Evolutionary conservation across 257 asterid genomes (phyloP).

Genomic region (Plantago elongata): DNA sequence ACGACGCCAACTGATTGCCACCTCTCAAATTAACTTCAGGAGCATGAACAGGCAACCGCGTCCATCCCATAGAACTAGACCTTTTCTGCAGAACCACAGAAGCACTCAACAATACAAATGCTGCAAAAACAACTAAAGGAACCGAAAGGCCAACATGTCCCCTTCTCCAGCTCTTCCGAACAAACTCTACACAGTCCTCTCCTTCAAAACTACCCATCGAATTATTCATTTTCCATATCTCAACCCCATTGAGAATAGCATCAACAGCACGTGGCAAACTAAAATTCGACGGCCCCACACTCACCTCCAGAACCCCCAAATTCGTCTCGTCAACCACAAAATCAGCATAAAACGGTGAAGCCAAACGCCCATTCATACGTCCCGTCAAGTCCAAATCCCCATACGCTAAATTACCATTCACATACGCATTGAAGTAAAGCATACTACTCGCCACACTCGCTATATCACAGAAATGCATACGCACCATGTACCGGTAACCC

Average conservation of each 20-base stretch:
- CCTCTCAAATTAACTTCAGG: slow-evolving; percentile 47
- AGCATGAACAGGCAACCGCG: slow-evolving; percentile 64
- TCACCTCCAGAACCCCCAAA: slow-evolving; percentile 40
- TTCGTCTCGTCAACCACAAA: slow-evolving; percentile 46
- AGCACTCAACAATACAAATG: slow-evolving; percentile 48
- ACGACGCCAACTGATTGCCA: slow-evolving; percentile 31
- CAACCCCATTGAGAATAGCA: slow-evolving; percentile 84
- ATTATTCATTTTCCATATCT: slow-evolving; percentile 75
- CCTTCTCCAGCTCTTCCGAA: slow-evolving; percentile 57
- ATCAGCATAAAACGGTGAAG: slow-evolving; percentile 93
- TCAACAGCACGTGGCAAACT: slow-evolving; percentile 63
- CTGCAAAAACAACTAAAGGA: slow-evolving; percentile 45
- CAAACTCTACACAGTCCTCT: slow-evolving; percentile 44
- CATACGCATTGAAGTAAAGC: slow-evolving; percentile 79
- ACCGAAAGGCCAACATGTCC: slow-evolving; percentile 32
- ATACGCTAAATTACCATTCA: slow-evolving; percentile 69
- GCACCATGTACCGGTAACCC: slow-evolving; percentile 59
- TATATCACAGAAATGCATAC: slow-evolving; percentile 91
- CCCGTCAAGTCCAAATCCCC: slow-evolving; percentile 63
- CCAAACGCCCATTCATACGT: slow-evolving; percentile 45
- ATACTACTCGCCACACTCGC: slow-evolving; percentile 50
- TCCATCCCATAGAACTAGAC: slow-evolving; percentile 45
- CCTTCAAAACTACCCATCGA: slow-evolving; percentile 72
- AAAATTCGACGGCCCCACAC: slow-evolving; percentile 72
- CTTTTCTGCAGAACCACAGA: slow-evolving; percentile 51